Conservation (phyloP, 2,329 filamentous ascomycete species). For the Knufia fluminis region DNA sequence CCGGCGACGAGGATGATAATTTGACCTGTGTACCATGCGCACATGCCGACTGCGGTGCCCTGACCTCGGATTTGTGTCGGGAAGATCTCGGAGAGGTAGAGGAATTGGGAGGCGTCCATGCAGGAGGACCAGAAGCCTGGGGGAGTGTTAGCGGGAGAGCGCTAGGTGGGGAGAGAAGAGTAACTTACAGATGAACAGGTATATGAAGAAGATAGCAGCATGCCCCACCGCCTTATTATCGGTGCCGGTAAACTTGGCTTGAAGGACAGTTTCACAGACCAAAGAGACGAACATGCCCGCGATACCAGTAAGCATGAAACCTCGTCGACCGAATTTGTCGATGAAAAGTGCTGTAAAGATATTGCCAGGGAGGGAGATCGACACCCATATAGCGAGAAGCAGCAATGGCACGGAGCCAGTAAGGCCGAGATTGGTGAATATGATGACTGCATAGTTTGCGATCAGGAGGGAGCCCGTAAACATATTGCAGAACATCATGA, state of each 20-base stretch:
- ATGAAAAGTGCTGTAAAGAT: constrained; percentile 34
- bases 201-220: constrained; percentile 34
- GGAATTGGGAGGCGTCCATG: constrained; percentile 40
- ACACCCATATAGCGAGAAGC: constrained; percentile 37
- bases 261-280: constrained; percentile 31
- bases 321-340: constrained; percentile 32
- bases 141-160: background rate
- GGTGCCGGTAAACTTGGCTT: constrained; percentile 29
- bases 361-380: constrained; percentile 33
- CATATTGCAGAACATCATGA: constrained; percentile 34
- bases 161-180: constrained; percentile 12
- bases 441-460: constrained; percentile 35
- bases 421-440: constrained; percentile 31
- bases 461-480: constrained; percentile 27
- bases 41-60: constrained; percentile 17
- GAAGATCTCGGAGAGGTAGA: constrained; percentile 23
- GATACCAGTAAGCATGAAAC: constrained; percentile 36
- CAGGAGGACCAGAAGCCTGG: constrained; percentile 27
- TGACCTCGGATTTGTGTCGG: constrained; percentile 18
- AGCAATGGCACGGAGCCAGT: constrained; percentile 34
- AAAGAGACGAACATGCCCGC: constrained; percentile 33
- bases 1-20: constrained; percentile 29
- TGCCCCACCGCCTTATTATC: constrained; percentile 28
- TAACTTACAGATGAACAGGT: constrained; percentile 27
- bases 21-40: constrained; percentile 13